Evolutionary conservation across 2,329 filamentous ascomycete species (phyloP).

Genomic region (Beauveria australis): DNA sequence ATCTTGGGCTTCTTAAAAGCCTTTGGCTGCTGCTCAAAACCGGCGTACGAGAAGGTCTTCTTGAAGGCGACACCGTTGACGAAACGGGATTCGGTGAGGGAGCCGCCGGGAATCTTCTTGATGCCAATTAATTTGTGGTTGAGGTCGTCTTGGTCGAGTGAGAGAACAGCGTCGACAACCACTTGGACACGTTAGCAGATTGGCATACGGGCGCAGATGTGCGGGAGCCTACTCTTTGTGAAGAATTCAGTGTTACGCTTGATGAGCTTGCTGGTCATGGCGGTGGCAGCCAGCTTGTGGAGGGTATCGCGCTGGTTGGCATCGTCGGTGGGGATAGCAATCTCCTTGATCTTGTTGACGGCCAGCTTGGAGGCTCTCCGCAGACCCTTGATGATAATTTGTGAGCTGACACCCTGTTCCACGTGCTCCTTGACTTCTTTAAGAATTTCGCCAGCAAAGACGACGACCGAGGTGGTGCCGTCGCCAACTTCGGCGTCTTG

Average conservation of each 20-base stretch:
- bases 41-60: constrained; percentile 98
- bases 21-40: constrained; percentile 99
- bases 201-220: not conserved
- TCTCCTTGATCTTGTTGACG: constrained; percentile 98
- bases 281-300: constrained; percentile 80
- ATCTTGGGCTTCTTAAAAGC: constrained; percentile 91
- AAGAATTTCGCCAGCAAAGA: constrained; percentile 92
- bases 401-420: constrained; percentile 92
- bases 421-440: constrained; percentile 96
- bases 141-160: constrained; percentile 90
- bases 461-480: constrained; percentile 94
- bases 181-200: constrained; percentile 46
- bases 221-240: constrained; percentile 68
- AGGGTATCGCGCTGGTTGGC: constrained; percentile 81
- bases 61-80: constrained; percentile 98
- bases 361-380: constrained; percentile 82
- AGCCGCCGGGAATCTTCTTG: constrained; percentile 97
- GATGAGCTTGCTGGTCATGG: constrained; percentile 99
- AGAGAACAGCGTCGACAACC: constrained; percentile 94
- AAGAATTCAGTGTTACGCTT: constrained; percentile 96
- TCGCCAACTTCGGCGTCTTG: constrained; percentile 99
- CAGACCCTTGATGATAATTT: constrained; percentile 95
- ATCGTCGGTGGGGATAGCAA: constrained; percentile 78
- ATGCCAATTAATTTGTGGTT: constrained; percentile 97
- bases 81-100: constrained; percentile 90